Evolutionary conservation across 768 basidiomycete genomes (phyloP).

Genomic region (Podaxis mareebaensis): DNA sequence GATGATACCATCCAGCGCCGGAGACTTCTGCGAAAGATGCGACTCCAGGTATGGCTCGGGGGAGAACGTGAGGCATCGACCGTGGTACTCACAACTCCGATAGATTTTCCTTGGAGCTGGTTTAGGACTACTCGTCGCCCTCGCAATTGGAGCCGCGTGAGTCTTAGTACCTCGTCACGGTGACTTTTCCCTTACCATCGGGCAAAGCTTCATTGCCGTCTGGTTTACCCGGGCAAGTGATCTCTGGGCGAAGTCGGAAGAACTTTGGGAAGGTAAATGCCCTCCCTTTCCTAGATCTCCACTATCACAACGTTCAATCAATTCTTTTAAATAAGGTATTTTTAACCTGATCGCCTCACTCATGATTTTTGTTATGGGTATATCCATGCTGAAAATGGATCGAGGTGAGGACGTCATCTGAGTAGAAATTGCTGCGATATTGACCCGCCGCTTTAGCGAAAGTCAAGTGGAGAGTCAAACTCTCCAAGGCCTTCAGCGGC

Average conservation of each 20-base stretch:
- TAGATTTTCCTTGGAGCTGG: constrained; percentile 78
- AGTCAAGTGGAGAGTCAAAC: constrained; percentile 92
- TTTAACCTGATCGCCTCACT: constrained; percentile 71
- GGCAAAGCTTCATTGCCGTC: constrained; percentile 73
- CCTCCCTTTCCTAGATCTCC: background rate
- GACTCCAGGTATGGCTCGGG: constrained; percentile 50
- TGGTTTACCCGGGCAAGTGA: constrained; percentile 92
- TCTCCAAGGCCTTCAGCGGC: constrained; percentile 73
- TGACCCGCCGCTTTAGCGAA: constrained; percentile 49
- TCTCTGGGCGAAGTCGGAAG: constrained; percentile 83
- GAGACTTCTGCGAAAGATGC: constrained; percentile 64
- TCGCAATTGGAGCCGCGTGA: constrained; percentile 81
- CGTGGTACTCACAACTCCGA: background rate
- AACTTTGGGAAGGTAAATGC: constrained; percentile 86
- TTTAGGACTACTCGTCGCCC: constrained; percentile 74
- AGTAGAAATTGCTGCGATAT: background rate
- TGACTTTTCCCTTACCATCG: background rate
- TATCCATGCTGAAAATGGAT: constrained; percentile 96
- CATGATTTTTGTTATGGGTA: constrained; percentile 91
- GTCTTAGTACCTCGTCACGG: constrained; percentile 14
- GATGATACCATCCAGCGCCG: constrained; percentile 34
- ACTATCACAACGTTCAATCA: background rate
- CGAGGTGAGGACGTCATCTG: constrained; percentile 39
- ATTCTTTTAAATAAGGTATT: constrained; percentile 43
- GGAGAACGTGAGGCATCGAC: background rate